phyloP scores from a whole-genome alignment of 305 asterid species.

The Euphrasia arctica region DNA sequence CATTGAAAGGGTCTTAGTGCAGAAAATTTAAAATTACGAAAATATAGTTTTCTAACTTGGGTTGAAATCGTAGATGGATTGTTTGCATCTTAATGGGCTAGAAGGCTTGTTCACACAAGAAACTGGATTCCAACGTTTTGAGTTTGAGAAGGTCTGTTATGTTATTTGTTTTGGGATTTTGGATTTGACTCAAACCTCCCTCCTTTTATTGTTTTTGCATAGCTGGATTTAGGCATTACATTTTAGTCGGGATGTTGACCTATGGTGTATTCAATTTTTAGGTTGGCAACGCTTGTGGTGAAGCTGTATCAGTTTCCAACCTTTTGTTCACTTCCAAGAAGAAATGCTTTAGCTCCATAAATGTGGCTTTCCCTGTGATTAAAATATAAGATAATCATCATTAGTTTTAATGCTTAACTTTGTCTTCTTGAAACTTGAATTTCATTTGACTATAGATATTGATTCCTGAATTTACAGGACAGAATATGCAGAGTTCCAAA shows the following conservation, averaged over 20 bases:
- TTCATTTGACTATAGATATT: slow-evolving; percentile 23
- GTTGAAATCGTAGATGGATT: slow-evolving; percentile 97
- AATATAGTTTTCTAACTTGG: slow-evolving; percentile 78
- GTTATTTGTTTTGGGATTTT: slow-evolving; percentile 53
- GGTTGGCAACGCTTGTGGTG: slow-evolving; percentile 97
- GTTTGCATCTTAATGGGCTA: slow-evolving; percentile 90
- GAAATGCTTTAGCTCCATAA: slow-evolving; percentile 71
- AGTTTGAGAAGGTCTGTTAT: slow-evolving; percentile 82
- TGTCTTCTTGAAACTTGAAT: slow-evolving; percentile 24
- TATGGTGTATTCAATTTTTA: slow-evolving; percentile 78
- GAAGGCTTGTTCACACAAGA: slow-evolving; percentile 79
- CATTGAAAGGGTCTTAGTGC: slow-evolving; percentile 41
- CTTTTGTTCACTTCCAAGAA: slow-evolving; percentile 77
- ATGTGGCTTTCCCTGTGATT: slow-evolving; percentile 53
- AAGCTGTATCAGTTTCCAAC: slow-evolving; percentile 92
- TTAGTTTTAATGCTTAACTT: slow-evolving; percentile 28
- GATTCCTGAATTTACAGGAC: slow-evolving; percentile 33
- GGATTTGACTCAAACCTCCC: slow-evolving; percentile 56
- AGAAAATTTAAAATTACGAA: slow-evolving; percentile 47
- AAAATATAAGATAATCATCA: slow-evolving; percentile 23
- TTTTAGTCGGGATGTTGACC: slow-evolving; percentile 78
- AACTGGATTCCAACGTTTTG: slow-evolving; percentile 76
- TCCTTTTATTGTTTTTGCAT: slow-evolving; percentile 59
- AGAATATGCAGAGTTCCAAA: slow-evolving; percentile 23
- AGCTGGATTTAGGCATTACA: slow-evolving; percentile 64